Conservation (phyloP, 805 yeast species). For the Candida dajiaensis region DNA sequence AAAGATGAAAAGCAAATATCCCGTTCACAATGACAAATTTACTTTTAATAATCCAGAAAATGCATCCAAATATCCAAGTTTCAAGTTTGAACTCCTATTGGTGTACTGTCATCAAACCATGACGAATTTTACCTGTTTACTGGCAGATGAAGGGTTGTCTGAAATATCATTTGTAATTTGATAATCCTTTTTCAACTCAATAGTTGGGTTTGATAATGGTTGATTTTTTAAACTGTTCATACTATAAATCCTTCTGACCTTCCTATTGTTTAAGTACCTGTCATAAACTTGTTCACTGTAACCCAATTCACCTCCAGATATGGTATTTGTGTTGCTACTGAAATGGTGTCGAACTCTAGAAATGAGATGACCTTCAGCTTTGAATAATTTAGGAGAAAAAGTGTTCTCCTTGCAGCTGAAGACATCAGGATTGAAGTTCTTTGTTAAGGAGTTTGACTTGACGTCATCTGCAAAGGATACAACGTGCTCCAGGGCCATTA, state of each 20-base stretch:
- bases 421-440: not conserved
- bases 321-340: not conserved
- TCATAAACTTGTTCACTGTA: not conserved
- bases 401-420: not conserved
- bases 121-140: not conserved
- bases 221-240: not conserved
- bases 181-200: not conserved
- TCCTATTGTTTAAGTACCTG: not conserved
- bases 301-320: not conserved
- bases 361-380: not conserved
- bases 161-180: not conserved
- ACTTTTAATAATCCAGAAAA: too few relatives aligned
- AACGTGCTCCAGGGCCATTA: not conserved
- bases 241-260: not conserved
- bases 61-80: too few relatives aligned
- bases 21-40: too few relatives aligned
- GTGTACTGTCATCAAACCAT: not conserved
- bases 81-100: too few relatives aligned
- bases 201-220: not conserved
- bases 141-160: not conserved
- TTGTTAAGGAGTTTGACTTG: not conserved
- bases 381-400: not conserved
- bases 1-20: not conserved
- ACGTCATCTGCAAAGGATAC: not conserved
- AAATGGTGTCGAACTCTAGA: conserved; percentile 4